These are phyloP conservation scores for Vickermania spadyakhi DNA, from an alignment of 208 protist species.

Conservation along the genomic window DNA sequence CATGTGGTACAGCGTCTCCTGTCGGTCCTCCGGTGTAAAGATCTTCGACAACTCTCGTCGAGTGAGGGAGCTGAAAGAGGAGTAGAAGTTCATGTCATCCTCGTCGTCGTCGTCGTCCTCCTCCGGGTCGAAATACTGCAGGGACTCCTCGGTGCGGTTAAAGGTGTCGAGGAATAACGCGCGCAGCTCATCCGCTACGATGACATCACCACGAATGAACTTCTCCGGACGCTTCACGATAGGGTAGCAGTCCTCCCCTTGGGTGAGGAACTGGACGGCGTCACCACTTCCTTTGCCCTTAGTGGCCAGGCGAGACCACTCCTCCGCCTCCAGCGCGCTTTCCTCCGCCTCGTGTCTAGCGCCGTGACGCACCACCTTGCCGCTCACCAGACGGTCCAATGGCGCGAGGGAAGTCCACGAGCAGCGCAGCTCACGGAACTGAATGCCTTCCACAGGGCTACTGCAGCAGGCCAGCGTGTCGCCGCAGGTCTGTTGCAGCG, in stretches of 20 bases:
- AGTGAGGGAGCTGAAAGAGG: conserved; percentile 12
- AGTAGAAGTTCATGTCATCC: conserved; percentile 18
- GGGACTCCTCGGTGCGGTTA: not conserved
- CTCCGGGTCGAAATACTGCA: not conserved
- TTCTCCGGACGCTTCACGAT: conserved; percentile 33
- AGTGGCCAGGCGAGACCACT: not conserved
- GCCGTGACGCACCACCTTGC: not conserved
- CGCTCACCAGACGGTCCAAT: not conserved
- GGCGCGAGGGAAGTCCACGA: not conserved
- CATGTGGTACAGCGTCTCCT: conserved; percentile 68
- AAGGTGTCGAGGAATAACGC: conserved; percentile 46
- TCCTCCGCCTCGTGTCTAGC: not conserved
- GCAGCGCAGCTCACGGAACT: not conserved
- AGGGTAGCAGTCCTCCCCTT: conserved; percentile 13
- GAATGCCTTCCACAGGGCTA: not conserved
- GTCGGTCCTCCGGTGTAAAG: conserved; percentile 17
- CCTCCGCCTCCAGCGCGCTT: not conserved
- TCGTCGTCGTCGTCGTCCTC: conserved; percentile 19
- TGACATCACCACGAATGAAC: conserved; percentile 40
- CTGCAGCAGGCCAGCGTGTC: not conserved
- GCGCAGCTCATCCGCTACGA: conserved; percentile 63
- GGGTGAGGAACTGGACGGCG: not conserved
- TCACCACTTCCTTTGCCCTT: not conserved
- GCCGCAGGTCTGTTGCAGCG: not conserved
- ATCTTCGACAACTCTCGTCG: conserved; percentile 12